Evolutionary conservation across 352 stramenopile species (phyloP), one percentile per base, ranked within the genome.

Genomic region (Pythium dissimile): DNA sequence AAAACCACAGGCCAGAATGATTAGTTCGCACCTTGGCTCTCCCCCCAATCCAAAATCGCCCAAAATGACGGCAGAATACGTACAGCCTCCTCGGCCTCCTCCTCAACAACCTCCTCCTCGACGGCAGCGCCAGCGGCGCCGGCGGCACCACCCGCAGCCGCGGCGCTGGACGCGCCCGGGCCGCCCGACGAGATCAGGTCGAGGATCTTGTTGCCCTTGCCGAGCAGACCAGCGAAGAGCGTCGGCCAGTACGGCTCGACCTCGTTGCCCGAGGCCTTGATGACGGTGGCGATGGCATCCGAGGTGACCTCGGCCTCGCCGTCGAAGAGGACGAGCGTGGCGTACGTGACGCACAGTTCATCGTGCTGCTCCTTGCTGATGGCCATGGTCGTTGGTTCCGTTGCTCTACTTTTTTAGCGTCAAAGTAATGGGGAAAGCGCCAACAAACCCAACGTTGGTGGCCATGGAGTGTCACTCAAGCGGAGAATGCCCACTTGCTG

Each of bases 321-420:
- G 60, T 93, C 84, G 64, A 91, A 90, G 63, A 93, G 80, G 65
- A 92, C 80, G 65, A 93, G 72, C 50, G 84, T 87, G 13, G 84
- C 84, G 76, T 93, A 93, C 47, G 84, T 72, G 55, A 89, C 80
- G 77, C 72, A 84, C 41, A 93, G 72, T 79, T 93, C 84, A 60
- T 93, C 84, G 71, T 93, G 81, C 66, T 90, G 77, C 74, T 93
- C 84, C 77, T 91, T 91, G 68, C 62, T 80, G 66, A 93, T 76
- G 69, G 74, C 80, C 81, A 88, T 92, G 69, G 42, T 49, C 42
- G 21, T 74, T 79, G 64, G 63, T 72, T 70, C 76, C 78, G 30
- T 82, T 41, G 26, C 34, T 55, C 45, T 48, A 45, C 44, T 52
- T 39, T 62, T 55, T 62, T 55, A n/a, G 42, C 42, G 43, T 54